These are phyloP conservation scores for Huiozyma sinensis DNA, from an alignment of 805 yeast species.

Conservation along the genomic window DNA sequence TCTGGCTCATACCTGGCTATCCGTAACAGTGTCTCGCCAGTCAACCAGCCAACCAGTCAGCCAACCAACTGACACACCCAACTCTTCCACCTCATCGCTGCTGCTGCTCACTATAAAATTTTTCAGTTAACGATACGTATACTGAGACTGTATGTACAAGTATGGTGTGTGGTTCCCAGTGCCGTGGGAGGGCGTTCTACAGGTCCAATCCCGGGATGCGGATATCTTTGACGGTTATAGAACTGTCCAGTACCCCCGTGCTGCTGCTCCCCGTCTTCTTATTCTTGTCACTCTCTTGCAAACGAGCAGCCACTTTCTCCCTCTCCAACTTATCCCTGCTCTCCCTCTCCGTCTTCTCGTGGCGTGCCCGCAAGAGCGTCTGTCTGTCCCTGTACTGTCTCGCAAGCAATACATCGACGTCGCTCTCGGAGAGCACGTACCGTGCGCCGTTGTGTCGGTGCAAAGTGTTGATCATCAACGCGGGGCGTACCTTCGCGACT, in stretches of 20 bases:
- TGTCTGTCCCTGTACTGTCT: constrained; percentile 3
- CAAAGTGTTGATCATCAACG: constrained; percentile 70
- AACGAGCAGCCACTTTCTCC: neutral
- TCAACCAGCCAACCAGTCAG: too few relatives aligned
- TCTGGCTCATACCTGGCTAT: constrained; percentile 4
- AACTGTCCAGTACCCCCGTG: constrained; percentile 5
- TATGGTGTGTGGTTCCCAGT: too few relatives aligned
- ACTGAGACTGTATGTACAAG: too few relatives aligned
- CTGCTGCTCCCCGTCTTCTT: neutral
- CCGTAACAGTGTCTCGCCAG: too few relatives aligned
- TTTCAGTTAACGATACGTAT: too few relatives aligned
- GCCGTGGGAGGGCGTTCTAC: neutral
- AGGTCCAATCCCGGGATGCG: constrained; percentile 23
- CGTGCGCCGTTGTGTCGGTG: constrained; percentile 66
- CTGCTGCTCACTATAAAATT: too few relatives aligned
- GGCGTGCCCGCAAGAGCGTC: constrained; percentile 3
- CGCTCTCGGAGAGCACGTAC: constrained; percentile 37
- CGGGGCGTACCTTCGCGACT: constrained; percentile 63
- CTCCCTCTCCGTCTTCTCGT: constrained; percentile 1
- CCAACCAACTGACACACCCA: too few relatives aligned
- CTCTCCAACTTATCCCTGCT: neutral
- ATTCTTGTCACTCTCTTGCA: neutral
- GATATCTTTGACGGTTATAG: constrained; percentile 17
- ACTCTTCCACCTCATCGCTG: too few relatives aligned
- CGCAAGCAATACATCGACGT: constrained; percentile 15